phyloP scores from a whole-genome alignment of 2,329 filamentous ascomycete genomes.

The Xylaria sp. region DNA sequence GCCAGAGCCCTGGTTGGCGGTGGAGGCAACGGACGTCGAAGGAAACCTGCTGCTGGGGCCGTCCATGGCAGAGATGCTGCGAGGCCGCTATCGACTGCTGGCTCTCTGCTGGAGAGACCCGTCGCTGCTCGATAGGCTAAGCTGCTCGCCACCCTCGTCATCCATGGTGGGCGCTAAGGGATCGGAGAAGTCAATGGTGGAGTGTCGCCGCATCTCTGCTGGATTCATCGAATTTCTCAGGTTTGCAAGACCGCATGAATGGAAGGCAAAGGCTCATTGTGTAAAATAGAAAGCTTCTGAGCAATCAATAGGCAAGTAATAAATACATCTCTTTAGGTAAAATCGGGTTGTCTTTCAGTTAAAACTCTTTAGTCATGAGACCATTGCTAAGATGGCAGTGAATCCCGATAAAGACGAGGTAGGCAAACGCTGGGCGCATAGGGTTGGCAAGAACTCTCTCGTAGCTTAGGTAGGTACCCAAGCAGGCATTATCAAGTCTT shows the following conservation, averaged over 20 bases:
- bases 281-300: neutral
- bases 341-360: slow-evolving; percentile 18
- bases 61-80: slow-evolving; percentile 47
- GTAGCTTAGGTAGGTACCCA: neutral
- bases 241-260: slow-evolving; percentile 32
- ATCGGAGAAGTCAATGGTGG: slow-evolving; percentile 27
- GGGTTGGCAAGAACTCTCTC: slow-evolving; percentile 11
- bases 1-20: slow-evolving; percentile 20
- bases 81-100: slow-evolving; percentile 43
- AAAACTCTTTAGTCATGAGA: neutral
- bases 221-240: slow-evolving; percentile 22
- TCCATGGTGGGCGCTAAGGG: slow-evolving; percentile 21
- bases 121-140: slow-evolving; percentile 40
- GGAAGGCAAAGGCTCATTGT: slow-evolving; percentile 19
- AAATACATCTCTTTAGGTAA: slow-evolving; percentile 27
- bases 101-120: slow-evolving; percentile 37
- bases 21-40: slow-evolving; percentile 38
- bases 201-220: slow-evolving; percentile 18
- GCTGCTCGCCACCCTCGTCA: slow-evolving; percentile 35
- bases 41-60: slow-evolving; percentile 44
- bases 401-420: slow-evolving; percentile 2
- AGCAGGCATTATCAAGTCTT: neutral
- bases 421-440: neutral
- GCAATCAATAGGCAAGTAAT: slow-evolving; percentile 22
- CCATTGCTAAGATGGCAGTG: neutral